These are phyloP conservation scores for Gastrolobium bilobum DNA, from an alignment of 306 rosid species.

Conservation along the genomic window DNA sequence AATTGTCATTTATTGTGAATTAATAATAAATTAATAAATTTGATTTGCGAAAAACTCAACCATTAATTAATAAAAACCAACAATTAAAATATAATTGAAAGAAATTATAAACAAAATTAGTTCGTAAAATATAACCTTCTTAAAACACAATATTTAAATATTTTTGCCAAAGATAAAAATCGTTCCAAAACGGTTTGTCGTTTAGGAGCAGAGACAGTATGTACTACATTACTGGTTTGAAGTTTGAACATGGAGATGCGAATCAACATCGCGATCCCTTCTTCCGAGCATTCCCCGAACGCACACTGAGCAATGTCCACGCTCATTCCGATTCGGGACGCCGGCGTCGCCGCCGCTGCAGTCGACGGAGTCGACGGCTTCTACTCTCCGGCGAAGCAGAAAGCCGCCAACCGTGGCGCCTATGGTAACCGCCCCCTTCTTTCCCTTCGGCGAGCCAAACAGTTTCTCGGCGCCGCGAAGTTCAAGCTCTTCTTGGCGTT, in stretches of 20 bases:
- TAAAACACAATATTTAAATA: no score
- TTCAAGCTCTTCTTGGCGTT: slow-evolving; percentile 49
- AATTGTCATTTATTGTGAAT: no score
- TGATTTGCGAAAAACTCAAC: no score
- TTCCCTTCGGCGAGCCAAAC: slow-evolving; percentile 53
- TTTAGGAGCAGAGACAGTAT: background rate
- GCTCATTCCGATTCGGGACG: slow-evolving; percentile 46
- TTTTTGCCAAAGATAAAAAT: no score
- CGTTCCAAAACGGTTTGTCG: background rate
- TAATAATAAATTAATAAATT: no score
- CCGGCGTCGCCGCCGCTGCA: background rate
- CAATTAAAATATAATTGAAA: no score
- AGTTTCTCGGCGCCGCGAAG: slow-evolving; percentile 49
- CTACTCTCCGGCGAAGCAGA: slow-evolving; percentile 68
- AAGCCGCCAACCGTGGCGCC: slow-evolving; percentile 59
- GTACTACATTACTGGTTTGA: background rate
- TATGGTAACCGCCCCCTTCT: slow-evolving; percentile 43
- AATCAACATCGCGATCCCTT: slow-evolving; percentile 8
- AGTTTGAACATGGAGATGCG: slow-evolving; percentile 6
- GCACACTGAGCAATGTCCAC: slow-evolving; percentile 52
- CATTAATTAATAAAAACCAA: no score
- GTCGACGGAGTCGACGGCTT: slow-evolving; percentile 42
- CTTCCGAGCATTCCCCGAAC: slow-evolving; percentile 8
- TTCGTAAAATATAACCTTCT: no score
- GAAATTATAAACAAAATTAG: no score